Base-by-base conservation (phyloP, 345 rosid genomes). In the Populus davidiana region DNA sequence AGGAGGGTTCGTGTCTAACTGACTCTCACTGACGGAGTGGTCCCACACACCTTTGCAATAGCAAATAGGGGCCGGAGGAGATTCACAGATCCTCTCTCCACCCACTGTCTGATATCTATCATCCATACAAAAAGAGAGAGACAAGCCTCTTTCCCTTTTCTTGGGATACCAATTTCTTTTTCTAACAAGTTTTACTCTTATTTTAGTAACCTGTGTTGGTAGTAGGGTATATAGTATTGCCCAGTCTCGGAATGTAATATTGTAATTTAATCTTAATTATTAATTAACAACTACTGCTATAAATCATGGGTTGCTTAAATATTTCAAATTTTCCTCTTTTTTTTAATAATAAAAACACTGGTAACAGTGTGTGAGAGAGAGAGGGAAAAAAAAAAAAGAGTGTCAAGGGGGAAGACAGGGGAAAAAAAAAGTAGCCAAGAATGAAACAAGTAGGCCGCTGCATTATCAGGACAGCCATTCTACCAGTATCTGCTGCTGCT, bases 371-470 rank as follows among this genome's bases (percentile, higher is more conserved):
- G 54, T 7, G 41, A 33, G 17, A 70, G 50, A 8, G n/a, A 3
- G 75, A 1, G 66, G 39, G 29, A 38, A 59, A 29, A 65, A 20
- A 14, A 18, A 52, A 67, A 52, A 67, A 47, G 72, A 23, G 68
- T 49, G 65, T 35, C 38, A 65, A 66, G 36, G 56, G 54, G 66
- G 71, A 7, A 5, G 25, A 1, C n/a, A 5, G 35, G 36, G 69
- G 21, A 23, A 61, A 61, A 27, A n/a, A 23, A 29, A 23, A 23
- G 5, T 14, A 47, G 21, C 49, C 49, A 71, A 70, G 82, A 75
- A 80, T 80, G 82, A 75, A 70, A 73, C 78, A 71, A 33, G 35
- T 21, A 73, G 52, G 27, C 76, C 61, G 33, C 79, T 64, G 75
- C 65, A 17, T 70, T 76, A 47, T 23, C 78, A 44, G 69, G 66